These are phyloP conservation scores for Penicillium glabrum DNA, from an alignment of 2,329 filamentous ascomycete species.

Conservation along the genomic window DNA sequence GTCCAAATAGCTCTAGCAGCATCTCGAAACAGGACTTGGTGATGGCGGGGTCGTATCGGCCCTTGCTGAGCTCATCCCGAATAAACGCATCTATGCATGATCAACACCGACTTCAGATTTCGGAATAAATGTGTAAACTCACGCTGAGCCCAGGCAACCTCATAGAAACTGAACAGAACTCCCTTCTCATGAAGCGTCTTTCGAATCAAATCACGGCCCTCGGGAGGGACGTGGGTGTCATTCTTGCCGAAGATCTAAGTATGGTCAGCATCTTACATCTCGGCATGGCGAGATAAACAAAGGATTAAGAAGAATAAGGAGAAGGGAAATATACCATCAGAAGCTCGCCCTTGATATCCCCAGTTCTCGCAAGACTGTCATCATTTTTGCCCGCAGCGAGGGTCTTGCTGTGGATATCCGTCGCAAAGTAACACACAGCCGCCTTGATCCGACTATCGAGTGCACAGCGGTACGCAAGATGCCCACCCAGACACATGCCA, in stretches of 20 bases:
- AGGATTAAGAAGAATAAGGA: not conserved
- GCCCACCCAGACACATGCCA: constrained; percentile 92
- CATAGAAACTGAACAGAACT: constrained; percentile 76
- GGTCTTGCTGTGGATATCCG: constrained; percentile 79
- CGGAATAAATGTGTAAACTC: constrained; percentile 22
- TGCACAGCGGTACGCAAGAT: constrained; percentile 72
- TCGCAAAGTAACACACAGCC: constrained; percentile 86
- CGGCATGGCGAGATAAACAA: not conserved
- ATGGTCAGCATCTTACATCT: not conserved
- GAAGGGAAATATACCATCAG: constrained; percentile 58
- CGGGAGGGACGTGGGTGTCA: constrained; percentile 84
- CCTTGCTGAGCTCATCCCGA: constrained; percentile 87
- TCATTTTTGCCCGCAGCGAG: constrained; percentile 69
- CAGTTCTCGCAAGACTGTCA: constrained; percentile 60
- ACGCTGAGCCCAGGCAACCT: constrained; percentile 89
- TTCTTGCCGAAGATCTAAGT: constrained; percentile 80
- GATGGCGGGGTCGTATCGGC: constrained; percentile 86
- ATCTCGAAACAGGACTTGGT: constrained; percentile 89
- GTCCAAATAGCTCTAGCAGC: constrained; percentile 78
- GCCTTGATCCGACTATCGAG: constrained; percentile 76
- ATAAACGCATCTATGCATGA: constrained; percentile 72
- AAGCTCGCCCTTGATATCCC: constrained; percentile 73
- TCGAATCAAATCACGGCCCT: constrained; percentile 79
- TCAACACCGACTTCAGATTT: not conserved
- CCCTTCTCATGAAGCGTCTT: constrained; percentile 76